Conservation (phyloP, 352 stramenopile genomes). For the Globisporangium cederbergense region DNA sequence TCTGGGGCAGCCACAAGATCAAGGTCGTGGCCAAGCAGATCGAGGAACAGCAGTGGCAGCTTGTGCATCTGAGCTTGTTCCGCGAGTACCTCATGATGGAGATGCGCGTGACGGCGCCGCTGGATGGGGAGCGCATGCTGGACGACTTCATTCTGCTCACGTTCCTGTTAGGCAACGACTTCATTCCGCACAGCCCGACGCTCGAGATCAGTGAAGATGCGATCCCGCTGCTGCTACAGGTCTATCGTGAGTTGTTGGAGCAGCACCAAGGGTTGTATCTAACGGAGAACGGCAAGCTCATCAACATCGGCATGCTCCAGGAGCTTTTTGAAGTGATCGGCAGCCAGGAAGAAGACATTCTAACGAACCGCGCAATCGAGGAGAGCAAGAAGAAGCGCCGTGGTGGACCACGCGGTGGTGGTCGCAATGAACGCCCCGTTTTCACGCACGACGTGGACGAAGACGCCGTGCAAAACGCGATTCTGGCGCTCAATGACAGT, state of each 20-base stretch:
- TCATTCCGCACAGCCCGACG: slow-evolving; percentile 98
- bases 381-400: slow-evolving; percentile 40
- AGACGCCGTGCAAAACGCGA: slow-evolving; percentile 39
- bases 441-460: slow-evolving; percentile 48
- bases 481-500: slow-evolving; percentile 33
- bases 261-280: slow-evolving; percentile 91
- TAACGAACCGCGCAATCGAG: slow-evolving; percentile 71
- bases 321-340: slow-evolving; percentile 92
- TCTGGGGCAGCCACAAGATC: slow-evolving; percentile 84
- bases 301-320: slow-evolving; percentile 89
- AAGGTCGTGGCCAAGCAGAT: slow-evolving; percentile 87
- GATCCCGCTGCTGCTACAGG: slow-evolving; percentile 91
- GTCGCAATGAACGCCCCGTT: slow-evolving; percentile 19
- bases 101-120: slow-evolving; percentile 71
- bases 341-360: slow-evolving; percentile 92
- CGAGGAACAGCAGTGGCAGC: slow-evolving; percentile 95
- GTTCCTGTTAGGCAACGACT: slow-evolving; percentile 99
- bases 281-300: slow-evolving; percentile 88
- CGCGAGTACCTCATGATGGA: slow-evolving; percentile 98
- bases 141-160: slow-evolving; percentile 99
- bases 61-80: slow-evolving; percentile 96
- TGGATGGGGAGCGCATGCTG: slow-evolving; percentile 93
- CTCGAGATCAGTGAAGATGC: slow-evolving; percentile 98
- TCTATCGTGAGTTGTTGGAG: slow-evolving; percentile 89
- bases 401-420: slow-evolving; percentile 14